phyloP scores from a whole-genome alignment of 345 rosid species.

The Populus pruinosa region DNA sequence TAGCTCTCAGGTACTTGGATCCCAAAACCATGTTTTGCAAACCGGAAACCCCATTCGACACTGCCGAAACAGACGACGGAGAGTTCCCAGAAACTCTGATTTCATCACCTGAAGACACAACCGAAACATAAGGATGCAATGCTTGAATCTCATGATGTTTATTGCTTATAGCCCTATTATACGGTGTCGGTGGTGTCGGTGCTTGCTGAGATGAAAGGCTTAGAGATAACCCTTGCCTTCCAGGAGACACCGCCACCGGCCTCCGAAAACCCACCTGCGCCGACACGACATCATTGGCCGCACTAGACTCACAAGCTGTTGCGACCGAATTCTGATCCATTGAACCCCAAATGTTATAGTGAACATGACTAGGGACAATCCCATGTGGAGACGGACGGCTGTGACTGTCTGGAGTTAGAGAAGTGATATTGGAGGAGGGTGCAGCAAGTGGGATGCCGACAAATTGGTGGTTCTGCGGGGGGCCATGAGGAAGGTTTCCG shows the following conservation, averaged over 20 bases:
- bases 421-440: conserved; percentile 4
- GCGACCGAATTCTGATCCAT: conserved; percentile 30
- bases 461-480: conserved; percentile 28
- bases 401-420: conserved; percentile 19
- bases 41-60: conserved; percentile 39
- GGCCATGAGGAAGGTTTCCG: conserved; percentile 33
- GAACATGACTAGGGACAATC: conserved; percentile 22
- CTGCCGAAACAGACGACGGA: conserved; percentile 34
- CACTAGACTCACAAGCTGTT: conserved; percentile 5
- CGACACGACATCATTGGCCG: conserved; percentile 7
- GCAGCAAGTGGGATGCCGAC: conserved; percentile 37
- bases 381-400: conserved; percentile 26
- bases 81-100: conserved; percentile 36
- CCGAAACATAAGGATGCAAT: conserved; percentile 11
- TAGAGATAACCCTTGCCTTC: conserved; percentile 46
- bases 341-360: conserved; percentile 34
- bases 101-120: conserved; percentile 14
- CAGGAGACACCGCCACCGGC: conserved; percentile 19
- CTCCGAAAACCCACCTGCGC: conserved; percentile 16
- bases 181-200: conserved; percentile 14
- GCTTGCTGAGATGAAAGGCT: conserved; percentile 34
- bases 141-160: conserved; percentile 11
- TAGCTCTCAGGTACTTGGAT: conserved; percentile 62
- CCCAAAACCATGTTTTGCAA: conserved; percentile 36
- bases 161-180: conserved; percentile 12